phyloP scores from a whole-genome alignment of 805 yeast genomes.

The Millerozyma miso region DNA sequence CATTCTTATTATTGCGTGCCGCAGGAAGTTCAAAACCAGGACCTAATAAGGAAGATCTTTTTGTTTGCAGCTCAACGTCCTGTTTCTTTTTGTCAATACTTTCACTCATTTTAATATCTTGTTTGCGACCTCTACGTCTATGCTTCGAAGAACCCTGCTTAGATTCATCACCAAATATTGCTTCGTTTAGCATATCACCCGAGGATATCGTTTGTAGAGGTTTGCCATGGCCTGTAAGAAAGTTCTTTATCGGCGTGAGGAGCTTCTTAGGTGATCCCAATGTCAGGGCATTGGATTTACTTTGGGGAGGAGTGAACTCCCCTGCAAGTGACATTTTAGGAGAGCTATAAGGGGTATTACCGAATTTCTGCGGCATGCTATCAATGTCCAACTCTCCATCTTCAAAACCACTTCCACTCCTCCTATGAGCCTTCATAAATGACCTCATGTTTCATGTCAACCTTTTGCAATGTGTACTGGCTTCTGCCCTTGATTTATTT shows the following conservation, averaged over 20 bases:
- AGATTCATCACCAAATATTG: constrained; percentile 3
- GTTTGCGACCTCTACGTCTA: constrained; percentile 1
- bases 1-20: background rate
- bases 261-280: constrained; percentile 33
- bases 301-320: constrained; percentile 17
- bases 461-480: background rate
- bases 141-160: constrained; percentile 1
- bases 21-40: background rate
- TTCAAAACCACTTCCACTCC: constrained; percentile 13
- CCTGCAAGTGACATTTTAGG: constrained; percentile 15
- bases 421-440: constrained; percentile 24
- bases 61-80: background rate
- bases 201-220: constrained; percentile 2
- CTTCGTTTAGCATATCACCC: constrained; percentile 6
- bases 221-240: constrained; percentile 17
- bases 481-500: background rate
- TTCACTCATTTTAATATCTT: background rate
- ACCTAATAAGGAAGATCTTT: background rate
- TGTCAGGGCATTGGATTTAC: constrained; percentile 3
- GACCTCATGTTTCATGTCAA: constrained; percentile 18
- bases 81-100: background rate
- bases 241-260: constrained; percentile 32
- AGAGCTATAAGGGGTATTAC: constrained; percentile 17
- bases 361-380: constrained; percentile 1
- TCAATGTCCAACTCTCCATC: constrained; percentile 4